phyloP scores from a whole-genome alignment of 805 yeast species.

The Metschnikowia gruessii region DNA sequence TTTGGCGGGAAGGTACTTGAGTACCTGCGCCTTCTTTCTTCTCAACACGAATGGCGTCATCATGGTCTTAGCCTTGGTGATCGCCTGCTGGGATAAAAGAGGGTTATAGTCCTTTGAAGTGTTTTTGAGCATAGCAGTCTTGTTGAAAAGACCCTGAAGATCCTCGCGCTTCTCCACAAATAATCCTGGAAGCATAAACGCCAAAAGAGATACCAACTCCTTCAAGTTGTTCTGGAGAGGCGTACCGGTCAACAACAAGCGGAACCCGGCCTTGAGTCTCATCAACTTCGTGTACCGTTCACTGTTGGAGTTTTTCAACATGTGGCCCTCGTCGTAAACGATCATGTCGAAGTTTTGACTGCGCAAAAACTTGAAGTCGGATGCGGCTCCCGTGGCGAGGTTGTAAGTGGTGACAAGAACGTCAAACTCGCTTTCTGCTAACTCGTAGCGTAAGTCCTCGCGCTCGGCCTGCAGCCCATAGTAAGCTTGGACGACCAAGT shows the following conservation, averaged over 20 bases:
- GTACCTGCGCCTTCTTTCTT: conserved; percentile 87
- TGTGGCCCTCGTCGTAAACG: conserved; percentile 97
- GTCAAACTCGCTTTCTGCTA: conserved; percentile 63
- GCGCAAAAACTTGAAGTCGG: conserved; percentile 76
- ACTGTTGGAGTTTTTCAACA: conserved; percentile 84
- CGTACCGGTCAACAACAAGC: conserved; percentile 90
- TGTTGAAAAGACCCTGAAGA: conserved; percentile 78
- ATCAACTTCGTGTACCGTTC: conserved; percentile 87
- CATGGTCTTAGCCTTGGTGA: conserved; percentile 91
- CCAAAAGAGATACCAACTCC: conserved; percentile 85
- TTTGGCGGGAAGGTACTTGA: conserved; percentile 84
- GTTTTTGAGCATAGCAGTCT: conserved; percentile 68
- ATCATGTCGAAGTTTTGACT: conserved; percentile 77
- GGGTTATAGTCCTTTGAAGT: conserved; percentile 60
- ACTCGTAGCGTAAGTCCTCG: conserved; percentile 72
- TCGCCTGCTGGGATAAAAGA: conserved; percentile 84
- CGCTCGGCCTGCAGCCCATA: conserved; percentile 88
- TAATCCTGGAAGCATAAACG: conserved; percentile 83
- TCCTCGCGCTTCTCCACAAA: conserved; percentile 83
- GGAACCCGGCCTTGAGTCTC: conserved; percentile 78
- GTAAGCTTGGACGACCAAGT: conserved; percentile 80
- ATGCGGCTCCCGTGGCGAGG: conserved; percentile 81
- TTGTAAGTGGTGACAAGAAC: conserved; percentile 94
- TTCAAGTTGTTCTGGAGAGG: conserved; percentile 91
- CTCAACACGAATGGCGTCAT: conserved; percentile 97